Evolutionary conservation across 331 rosid genomes (phyloP), one percentile per base, ranked within the genome.

Genomic region (Saraca asoca): DNA sequence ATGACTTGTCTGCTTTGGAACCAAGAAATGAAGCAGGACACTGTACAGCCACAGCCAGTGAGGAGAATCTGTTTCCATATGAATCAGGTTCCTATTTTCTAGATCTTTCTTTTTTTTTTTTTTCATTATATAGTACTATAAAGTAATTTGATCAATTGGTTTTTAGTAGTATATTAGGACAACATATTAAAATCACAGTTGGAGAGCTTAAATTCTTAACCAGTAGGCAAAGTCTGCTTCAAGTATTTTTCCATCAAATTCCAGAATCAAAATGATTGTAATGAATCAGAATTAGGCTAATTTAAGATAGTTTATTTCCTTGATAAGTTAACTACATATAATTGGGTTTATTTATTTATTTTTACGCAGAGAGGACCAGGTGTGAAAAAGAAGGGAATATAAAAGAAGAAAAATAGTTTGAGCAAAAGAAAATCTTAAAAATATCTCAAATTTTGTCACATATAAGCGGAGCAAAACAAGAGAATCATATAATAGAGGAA

Each of bases 1-100:
- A 82, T 78, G 82, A 81, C 81, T 50, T 79, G 34, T 78, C 66
- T 33, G 69, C 72, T 75, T 62, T 75, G 65, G 85, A 73, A 79
- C 75, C 85, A 84, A 76, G 67, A 83, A 80, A 66, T 37, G 78
- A 75, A 71, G 80, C 74, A 66, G 77, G 75, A 56, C 68, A 62
- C 58, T 53, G 65, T 58, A 50, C 54, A 59, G 65, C 71, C 35
- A 57, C 3, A 51, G 66, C 41, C 50, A 48, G 68, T 39, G 56
- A 58, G 59, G 60, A 71, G 72, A 71, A 75, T 75, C 74, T 56
- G 64, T 78, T 72, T 76, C 70, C 3, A 41, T 39, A 12, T 41
- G 82, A 79, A 66, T 58, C 60, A 69, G 76, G 68, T 81, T 78
- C 78, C 62, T 66, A 39, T 58, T 24, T 80, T 53, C 39, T 42